A percentile compares a stretch with the other conserved stretches of the same genome.
These are phyloP conservation scores for Iris pallida DNA, from an alignment of 116 monocot species.

Conservation along the genomic window DNA sequence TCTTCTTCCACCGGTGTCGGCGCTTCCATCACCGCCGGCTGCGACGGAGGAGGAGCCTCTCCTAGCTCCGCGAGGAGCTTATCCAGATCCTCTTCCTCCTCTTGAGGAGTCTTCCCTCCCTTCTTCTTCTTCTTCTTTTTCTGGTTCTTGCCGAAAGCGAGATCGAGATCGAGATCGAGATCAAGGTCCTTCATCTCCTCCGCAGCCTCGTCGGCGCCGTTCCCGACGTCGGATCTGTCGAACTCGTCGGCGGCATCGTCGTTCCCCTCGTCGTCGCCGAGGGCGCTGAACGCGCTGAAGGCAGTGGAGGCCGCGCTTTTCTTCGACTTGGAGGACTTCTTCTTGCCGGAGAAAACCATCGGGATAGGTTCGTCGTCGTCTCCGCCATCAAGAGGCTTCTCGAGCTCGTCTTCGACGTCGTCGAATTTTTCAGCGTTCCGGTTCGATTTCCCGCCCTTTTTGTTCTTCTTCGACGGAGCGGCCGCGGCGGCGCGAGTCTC, in stretches of 20 bases:
- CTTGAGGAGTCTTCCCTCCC: slow-evolving; percentile 20
- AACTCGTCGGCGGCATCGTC: not conserved
- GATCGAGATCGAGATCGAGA: slow-evolving; percentile 5
- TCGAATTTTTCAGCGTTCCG: slow-evolving; percentile 9
- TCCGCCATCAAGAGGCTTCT: slow-evolving; percentile 24
- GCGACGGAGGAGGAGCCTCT: slow-evolving; percentile 19
- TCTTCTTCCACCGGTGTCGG: not conserved
- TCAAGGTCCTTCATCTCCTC: slow-evolving; percentile 15
- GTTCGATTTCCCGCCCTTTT: slow-evolving; percentile 30
- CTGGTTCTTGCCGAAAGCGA: slow-evolving; percentile 12
- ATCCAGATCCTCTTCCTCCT: slow-evolving; percentile 60
- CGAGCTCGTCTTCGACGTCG: slow-evolving; percentile 23
- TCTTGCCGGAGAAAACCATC: slow-evolving; percentile 23
- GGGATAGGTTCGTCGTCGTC: not conserved
- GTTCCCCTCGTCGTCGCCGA: slow-evolving; percentile 35
- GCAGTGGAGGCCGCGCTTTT: slow-evolving; percentile 9
- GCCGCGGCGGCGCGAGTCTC: not conserved
- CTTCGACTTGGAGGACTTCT: slow-evolving; percentile 47
- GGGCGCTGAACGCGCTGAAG: slow-evolving; percentile 31
- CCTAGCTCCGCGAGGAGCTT: slow-evolving; percentile 42
- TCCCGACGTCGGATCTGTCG: slow-evolving; percentile 2
- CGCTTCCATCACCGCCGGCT: too few species aligned
- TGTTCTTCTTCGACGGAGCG: slow-evolving; percentile 43
- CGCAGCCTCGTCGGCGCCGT: slow-evolving; percentile 1
- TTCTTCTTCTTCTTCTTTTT: slow-evolving; percentile 25